phyloP scores from a whole-genome alignment of 163 green algal species.

The Trebouxiophyceae sp. region DNA sequence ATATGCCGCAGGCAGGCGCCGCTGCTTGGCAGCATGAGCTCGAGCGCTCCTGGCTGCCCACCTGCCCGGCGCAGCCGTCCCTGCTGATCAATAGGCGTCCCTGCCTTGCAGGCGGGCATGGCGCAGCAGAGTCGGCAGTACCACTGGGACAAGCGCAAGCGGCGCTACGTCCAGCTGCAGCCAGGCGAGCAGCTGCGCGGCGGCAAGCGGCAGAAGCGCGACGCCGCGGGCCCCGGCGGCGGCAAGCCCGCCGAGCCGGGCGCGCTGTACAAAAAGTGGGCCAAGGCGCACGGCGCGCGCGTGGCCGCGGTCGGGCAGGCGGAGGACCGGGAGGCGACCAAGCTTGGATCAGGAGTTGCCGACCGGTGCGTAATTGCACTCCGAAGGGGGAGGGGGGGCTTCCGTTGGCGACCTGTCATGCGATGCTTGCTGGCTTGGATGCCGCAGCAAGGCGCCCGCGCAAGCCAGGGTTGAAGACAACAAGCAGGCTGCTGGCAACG shows the following conservation, averaged over 20 bases:
- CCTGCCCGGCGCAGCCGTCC: too few relatives aligned
- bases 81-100: too few relatives aligned
- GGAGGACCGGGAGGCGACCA: background rate
- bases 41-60: too few relatives aligned
- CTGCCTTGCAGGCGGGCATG: constrained; percentile 36
- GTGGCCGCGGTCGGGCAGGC: constrained; percentile 3
- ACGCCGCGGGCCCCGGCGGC: constrained; percentile 14
- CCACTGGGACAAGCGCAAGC: constrained; percentile 81
- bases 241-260: constrained; percentile 14
- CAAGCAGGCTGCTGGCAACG: too few relatives aligned
- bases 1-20: too few relatives aligned
- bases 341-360: background rate
- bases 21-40: too few relatives aligned
- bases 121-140: constrained; percentile 34
- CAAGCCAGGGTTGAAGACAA: too few relatives aligned
- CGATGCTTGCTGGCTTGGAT: too few relatives aligned
- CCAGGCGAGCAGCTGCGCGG: constrained; percentile 36
- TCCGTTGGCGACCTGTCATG: too few relatives aligned
- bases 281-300: constrained; percentile 43
- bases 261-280: constrained; percentile 73
- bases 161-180: constrained; percentile 67
- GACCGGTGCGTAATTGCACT: background rate
- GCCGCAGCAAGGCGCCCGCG: too few relatives aligned
- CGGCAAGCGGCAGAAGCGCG: constrained; percentile 27
- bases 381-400: background rate